phyloP scores from a whole-genome alignment of 768 basidiomycete species.

The Termitomyces titanicus region DNA sequence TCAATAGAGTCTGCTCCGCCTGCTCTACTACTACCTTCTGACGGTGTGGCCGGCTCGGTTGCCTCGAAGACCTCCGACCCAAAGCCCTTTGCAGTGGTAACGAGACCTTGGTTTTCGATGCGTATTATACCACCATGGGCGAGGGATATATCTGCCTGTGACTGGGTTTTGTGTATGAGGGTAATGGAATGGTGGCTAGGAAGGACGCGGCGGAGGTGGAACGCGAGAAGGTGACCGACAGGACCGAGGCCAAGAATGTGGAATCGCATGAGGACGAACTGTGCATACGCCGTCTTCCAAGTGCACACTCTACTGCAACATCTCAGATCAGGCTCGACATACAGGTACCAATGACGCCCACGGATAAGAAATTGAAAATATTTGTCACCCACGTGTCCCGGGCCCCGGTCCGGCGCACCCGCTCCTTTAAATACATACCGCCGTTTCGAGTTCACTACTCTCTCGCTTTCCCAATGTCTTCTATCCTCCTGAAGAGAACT shows the following conservation, averaged over 20 bases:
- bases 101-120: conserved; percentile 48
- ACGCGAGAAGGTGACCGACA: conserved; percentile 78
- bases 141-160: conserved; percentile 32
- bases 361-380: too few relatives aligned
- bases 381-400: neutral
- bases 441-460: neutral
- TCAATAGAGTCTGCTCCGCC: conserved; percentile 44
- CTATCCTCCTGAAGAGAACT: conserved; percentile 55
- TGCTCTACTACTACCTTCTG: conserved; percentile 5
- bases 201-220: conserved; percentile 67
- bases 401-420: neutral
- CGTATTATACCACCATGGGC: conserved; percentile 33
- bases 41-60: neutral
- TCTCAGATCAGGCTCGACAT: too few relatives aligned
- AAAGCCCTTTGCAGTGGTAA: conserved; percentile 41
- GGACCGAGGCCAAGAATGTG: conserved; percentile 80
- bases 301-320: neutral
- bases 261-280: conserved; percentile 51
- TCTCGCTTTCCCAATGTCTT: conserved; percentile 36
- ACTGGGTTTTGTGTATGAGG: conserved; percentile 60
- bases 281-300: conserved; percentile 4
- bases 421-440: neutral
- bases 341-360: too few relatives aligned
- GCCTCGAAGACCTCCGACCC: conserved; percentile 43
- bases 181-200: conserved; percentile 51